Conservation (phyloP, 306 rosid species). For the Pyrus communis region DNA sequence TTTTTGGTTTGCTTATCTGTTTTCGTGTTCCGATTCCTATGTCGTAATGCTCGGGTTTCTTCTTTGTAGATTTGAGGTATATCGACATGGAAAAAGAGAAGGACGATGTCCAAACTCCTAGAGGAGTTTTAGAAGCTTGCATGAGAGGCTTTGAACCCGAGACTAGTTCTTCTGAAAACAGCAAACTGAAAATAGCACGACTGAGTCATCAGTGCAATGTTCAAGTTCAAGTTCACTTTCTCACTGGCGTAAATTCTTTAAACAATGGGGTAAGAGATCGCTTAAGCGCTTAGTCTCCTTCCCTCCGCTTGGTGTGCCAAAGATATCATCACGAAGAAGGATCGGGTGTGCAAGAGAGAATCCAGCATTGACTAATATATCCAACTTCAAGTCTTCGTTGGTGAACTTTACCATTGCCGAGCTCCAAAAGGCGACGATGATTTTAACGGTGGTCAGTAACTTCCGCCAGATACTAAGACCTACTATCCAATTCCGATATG, state of each 20-base stretch:
- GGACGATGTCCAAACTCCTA: slow-evolving; percentile 53
- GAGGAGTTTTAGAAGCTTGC: slow-evolving; percentile 71
- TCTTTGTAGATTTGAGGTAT: slow-evolving; percentile 48
- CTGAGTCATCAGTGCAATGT: slow-evolving; percentile 17
- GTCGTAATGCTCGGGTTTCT: not conserved
- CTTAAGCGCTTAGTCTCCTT: slow-evolving; percentile 40
- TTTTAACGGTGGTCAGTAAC: slow-evolving; percentile 49
- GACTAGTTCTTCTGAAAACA: slow-evolving; percentile 7
- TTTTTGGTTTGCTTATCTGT: not conserved
- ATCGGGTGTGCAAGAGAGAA: slow-evolving; percentile 44
- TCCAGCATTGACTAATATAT: slow-evolving; percentile 16
- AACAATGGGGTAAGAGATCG: slow-evolving; percentile 31
- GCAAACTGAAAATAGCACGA: not conserved
- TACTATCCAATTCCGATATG: not conserved
- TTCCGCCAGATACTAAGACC: not conserved
- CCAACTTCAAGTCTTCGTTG: slow-evolving; percentile 43
- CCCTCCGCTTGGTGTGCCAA: slow-evolving; percentile 42
- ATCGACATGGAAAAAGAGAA: slow-evolving; percentile 60
- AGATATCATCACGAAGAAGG: slow-evolving; percentile 40
- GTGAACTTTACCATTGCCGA: slow-evolving; percentile 42
- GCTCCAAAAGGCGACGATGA: slow-evolving; percentile 45
- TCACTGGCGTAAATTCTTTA: slow-evolving; percentile 43
- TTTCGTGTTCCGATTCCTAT: not conserved
- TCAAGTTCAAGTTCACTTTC: slow-evolving; percentile 25
- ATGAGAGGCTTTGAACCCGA: slow-evolving; percentile 23